Evolutionary conservation across 2,329 filamentous ascomycete genomes (phyloP).

Genomic region (Daldinia eschscholtzii): DNA sequence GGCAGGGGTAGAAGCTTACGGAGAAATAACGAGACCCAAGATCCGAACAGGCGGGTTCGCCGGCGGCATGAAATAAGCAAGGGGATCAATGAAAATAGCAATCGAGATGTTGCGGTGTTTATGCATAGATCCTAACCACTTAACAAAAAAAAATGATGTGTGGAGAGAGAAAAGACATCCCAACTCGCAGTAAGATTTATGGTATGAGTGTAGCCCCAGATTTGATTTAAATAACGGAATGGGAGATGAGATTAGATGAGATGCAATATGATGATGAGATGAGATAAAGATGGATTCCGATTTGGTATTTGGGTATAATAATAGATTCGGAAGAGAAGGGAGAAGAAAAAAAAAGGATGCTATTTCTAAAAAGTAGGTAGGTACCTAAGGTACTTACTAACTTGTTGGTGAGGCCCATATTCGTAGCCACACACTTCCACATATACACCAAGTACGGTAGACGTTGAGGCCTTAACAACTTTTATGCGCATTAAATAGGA

Average conservation of each 20-base stretch:
- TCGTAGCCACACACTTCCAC: neutral
- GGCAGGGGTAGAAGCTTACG: conserved; percentile 29
- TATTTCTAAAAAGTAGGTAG: neutral
- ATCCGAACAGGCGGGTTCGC: conserved; percentile 42
- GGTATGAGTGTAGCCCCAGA: neutral
- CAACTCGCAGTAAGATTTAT: conserved; percentile 1
- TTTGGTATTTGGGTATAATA: neutral
- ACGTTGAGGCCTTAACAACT: conserved; percentile 20
- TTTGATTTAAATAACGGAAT: neutral
- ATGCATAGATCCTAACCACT: conserved; percentile 24
- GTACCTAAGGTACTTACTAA: neutral
- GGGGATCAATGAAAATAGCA: conserved; percentile 36
- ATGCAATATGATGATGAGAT: neutral
- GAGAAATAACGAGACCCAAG: conserved; percentile 41
- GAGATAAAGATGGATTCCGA: neutral
- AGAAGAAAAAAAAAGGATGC: neutral
- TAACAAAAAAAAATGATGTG: neutral
- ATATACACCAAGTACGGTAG: neutral
- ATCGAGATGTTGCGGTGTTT: conserved; percentile 36
- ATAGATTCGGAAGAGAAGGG: neutral
- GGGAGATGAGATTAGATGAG: neutral
- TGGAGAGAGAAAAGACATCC: conserved; percentile 4
- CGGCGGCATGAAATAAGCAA: conserved; percentile 31
- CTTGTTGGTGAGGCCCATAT: neutral
- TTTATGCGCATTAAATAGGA: conserved; percentile 40